phyloP scores from a whole-genome alignment of 1,284 basidiomycete species.

The Calocybe gambosa region DNA sequence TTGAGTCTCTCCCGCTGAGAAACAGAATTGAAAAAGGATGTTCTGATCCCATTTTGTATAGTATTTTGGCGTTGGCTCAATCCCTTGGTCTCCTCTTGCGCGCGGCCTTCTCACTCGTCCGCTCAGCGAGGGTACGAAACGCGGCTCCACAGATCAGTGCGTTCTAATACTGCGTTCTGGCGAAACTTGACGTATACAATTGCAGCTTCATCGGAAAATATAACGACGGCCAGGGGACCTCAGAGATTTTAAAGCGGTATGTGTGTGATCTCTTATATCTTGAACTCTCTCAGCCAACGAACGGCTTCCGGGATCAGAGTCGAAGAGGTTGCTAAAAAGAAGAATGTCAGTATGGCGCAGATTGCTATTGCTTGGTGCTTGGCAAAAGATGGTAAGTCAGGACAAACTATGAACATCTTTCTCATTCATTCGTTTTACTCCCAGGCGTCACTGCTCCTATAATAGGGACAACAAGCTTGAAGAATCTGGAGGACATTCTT shows the following conservation, averaged over 20 bases:
- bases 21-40: background rate
- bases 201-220: background rate
- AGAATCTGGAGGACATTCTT: conserved; percentile 15
- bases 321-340: conserved; percentile 47
- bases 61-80: conserved; percentile 33
- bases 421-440: background rate
- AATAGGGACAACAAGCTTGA: conserved; percentile 16
- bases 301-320: conserved; percentile 25
- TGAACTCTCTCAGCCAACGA: background rate
- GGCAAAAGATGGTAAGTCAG: conserved; percentile 6
- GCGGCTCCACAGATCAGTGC: conserved; percentile 1
- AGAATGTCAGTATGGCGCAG: conserved; percentile 51
- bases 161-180: background rate
- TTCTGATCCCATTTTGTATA: conserved; percentile 4
- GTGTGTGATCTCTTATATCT: background rate
- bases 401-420: too few species aligned
- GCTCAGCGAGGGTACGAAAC: background rate
- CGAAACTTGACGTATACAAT: background rate
- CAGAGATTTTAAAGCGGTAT: conserved; percentile 7
- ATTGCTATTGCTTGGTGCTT: conserved; percentile 54
- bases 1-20: conserved; percentile 10
- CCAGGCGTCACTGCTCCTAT: conserved; percentile 16
- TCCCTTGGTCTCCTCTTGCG: conserved; percentile 49
- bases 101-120: conserved; percentile 42
- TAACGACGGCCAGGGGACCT: background rate